Evolutionary conservation across 2,329 filamentous ascomycete species (phyloP).

Genomic region (Didymella pinodella): DNA sequence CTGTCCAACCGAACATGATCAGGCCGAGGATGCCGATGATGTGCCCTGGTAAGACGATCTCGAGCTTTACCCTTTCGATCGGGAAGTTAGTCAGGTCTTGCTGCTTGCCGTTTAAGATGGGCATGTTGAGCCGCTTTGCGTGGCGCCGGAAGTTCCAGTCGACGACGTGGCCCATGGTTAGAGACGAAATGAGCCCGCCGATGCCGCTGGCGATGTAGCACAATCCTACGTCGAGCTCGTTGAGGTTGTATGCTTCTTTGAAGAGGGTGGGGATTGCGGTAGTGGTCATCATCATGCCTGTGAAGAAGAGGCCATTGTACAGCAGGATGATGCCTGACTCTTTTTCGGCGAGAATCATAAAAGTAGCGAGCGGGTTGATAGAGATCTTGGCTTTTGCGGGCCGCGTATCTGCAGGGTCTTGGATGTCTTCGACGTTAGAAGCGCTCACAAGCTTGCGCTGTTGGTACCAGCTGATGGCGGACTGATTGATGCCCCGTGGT

Average conservation of each 20-base stretch:
- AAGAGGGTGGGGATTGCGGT: slow-evolving; percentile 40
- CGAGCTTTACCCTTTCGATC: slow-evolving; percentile 57
- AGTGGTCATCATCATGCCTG: slow-evolving; percentile 42
- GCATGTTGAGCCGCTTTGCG: slow-evolving; percentile 67
- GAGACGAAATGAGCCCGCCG: slow-evolving; percentile 36
- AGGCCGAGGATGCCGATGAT: slow-evolving; percentile 43
- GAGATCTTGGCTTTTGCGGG: slow-evolving; percentile 29
- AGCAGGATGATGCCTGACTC: slow-evolving; percentile 43
- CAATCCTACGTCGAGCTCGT: slow-evolving; percentile 41
- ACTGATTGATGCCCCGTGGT: slow-evolving; percentile 43
- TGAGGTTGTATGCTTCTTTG: slow-evolving; percentile 38
- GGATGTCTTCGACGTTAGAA: neutral
- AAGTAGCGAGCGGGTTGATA: slow-evolving; percentile 39
- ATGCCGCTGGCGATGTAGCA: slow-evolving; percentile 44
- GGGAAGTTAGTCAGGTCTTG: slow-evolving; percentile 62
- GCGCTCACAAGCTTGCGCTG: slow-evolving; percentile 31
- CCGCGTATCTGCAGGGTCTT: neutral
- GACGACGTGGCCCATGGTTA: slow-evolving; percentile 55
- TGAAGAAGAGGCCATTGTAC: slow-evolving; percentile 47
- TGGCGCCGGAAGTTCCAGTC: slow-evolving; percentile 78
- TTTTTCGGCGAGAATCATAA: slow-evolving; percentile 42
- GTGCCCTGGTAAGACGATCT: slow-evolving; percentile 52
- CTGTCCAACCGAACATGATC: slow-evolving; percentile 55
- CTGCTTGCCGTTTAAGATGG: slow-evolving; percentile 66
- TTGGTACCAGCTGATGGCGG: slow-evolving; percentile 41